phyloP scores from a whole-genome alignment of 768 basidiomycete species.

The Boletus eberwhitei region DNA sequence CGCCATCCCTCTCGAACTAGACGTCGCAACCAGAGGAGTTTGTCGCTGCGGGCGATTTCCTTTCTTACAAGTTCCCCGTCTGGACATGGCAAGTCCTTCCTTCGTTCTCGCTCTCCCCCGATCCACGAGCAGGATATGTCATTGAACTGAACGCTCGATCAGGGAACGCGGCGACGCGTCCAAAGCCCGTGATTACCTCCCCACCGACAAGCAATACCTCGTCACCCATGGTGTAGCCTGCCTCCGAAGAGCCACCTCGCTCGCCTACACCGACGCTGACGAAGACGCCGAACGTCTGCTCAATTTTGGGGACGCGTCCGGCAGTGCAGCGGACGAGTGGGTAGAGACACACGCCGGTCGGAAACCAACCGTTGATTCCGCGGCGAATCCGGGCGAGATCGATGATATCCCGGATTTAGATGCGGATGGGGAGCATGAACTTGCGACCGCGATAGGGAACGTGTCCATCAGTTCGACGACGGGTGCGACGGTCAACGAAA shows the following conservation, averaged over 20 bases:
- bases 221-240: conserved; percentile 96
- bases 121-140: not conserved
- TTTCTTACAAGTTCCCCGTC: conserved; percentile 97
- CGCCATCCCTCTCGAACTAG: conserved; percentile 1
- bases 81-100: conserved; percentile 79
- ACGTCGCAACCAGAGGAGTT: conserved; percentile 74
- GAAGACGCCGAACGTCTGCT: conserved; percentile 94
- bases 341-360: conserved; percentile 95
- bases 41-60: conserved; percentile 95
- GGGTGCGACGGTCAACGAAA: conserved; percentile 44
- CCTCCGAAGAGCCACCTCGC: conserved; percentile 85
- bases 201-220: conserved; percentile 93
- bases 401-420: conserved; percentile 89
- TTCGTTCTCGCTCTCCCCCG: not conserved
- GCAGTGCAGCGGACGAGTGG: conserved; percentile 81
- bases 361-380: conserved; percentile 47
- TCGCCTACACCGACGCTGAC: conserved; percentile 93
- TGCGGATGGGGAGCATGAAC: conserved; percentile 56
- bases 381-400: conserved; percentile 61
- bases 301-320: conserved; percentile 67
- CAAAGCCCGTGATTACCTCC: conserved; percentile 90
- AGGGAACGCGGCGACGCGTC: conserved; percentile 93
- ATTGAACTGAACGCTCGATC: conserved; percentile 5
- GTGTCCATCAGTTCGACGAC: conserved; percentile 42
- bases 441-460: conserved; percentile 43